Evolutionary conservation across 1,284 basidiomycete species (phyloP).

Genomic region (Calocybe gambosa): DNA sequence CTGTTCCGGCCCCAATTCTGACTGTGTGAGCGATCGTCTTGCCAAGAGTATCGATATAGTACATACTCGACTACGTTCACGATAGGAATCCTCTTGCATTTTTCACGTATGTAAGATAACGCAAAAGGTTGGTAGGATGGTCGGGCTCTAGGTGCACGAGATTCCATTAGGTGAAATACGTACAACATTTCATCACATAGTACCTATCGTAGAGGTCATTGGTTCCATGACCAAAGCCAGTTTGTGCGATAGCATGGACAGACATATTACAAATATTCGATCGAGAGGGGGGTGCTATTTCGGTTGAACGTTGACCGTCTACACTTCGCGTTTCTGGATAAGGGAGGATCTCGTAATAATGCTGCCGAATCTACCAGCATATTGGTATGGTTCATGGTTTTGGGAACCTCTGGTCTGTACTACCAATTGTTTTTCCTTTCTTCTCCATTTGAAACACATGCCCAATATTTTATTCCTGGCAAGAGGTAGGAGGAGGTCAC

Average conservation of each 20-base stretch:
- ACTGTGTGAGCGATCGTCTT: not conserved
- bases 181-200: not conserved
- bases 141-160: constrained; percentile 40
- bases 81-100: constrained; percentile 30
- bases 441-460: too few relatives aligned
- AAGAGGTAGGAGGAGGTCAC: too few relatives aligned
- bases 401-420: too few relatives aligned
- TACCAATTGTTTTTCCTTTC: too few relatives aligned
- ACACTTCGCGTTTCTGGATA: too few relatives aligned
- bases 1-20: constrained; percentile 70
- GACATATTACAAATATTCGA: constrained; percentile 10
- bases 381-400: too few relatives aligned
- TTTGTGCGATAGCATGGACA: constrained; percentile 53
- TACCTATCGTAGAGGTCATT: constrained; percentile 74
- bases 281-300: not conserved
- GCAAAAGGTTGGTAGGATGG: constrained; percentile 64
- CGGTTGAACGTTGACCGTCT: not conserved
- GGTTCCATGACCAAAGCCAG: constrained; percentile 63
- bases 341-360: too few relatives aligned
- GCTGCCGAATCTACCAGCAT: too few relatives aligned
- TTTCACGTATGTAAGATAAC: constrained; percentile 48
- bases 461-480: too few relatives aligned
- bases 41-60: not conserved
- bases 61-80: constrained; percentile 67
- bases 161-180: constrained; percentile 6